Evolutionary conservation across 1,139 yeast genomes (phyloP).

Genomic region (Kurtzmaniella quercitrusa): DNA sequence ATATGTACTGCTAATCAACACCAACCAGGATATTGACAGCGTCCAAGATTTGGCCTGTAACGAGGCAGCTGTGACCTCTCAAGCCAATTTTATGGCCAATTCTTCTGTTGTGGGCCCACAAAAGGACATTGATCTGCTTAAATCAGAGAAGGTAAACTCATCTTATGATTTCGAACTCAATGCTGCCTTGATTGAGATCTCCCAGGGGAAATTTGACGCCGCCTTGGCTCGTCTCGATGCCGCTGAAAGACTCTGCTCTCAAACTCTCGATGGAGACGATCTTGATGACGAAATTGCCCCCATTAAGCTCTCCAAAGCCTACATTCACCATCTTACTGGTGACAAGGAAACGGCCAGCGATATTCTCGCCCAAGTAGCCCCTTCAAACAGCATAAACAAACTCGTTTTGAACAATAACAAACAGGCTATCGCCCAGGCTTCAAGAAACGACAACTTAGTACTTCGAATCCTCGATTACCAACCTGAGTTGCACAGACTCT

Average conservation of each 20-base stretch:
- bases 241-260: conserved; percentile 35
- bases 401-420: conserved; percentile 33
- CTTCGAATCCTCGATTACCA: conserved; percentile 45
- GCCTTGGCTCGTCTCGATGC: conserved; percentile 47
- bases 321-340: conserved; percentile 50
- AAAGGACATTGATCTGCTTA: conserved; percentile 4
- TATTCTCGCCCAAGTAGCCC: conserved; percentile 23
- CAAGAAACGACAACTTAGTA: conserved; percentile 14
- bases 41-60: conserved; percentile 62
- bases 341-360: conserved; percentile 37
- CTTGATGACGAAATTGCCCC: conserved; percentile 52
- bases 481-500: conserved; percentile 27
- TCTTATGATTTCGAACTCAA: conserved; percentile 53
- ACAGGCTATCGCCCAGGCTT: conserved; percentile 11
- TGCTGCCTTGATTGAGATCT: conserved; percentile 54
- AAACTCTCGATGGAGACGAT: conserved; percentile 41
- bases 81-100: conserved; percentile 22
- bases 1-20: conserved; percentile 50
- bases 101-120: conserved; percentile 3
- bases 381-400: conserved; percentile 29
- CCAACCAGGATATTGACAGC: conserved; percentile 30
- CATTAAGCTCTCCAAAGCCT: conserved; percentile 67
- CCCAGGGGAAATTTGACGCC: conserved; percentile 34
- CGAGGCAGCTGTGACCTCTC: conserved; percentile 66
- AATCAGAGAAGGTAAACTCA: conserved; percentile 10